Evolutionary conservation across 23 red algal genomes (phyloP), one percentile per base, ranked within the genome.

Genomic region (Chondrus crispus): DNA sequence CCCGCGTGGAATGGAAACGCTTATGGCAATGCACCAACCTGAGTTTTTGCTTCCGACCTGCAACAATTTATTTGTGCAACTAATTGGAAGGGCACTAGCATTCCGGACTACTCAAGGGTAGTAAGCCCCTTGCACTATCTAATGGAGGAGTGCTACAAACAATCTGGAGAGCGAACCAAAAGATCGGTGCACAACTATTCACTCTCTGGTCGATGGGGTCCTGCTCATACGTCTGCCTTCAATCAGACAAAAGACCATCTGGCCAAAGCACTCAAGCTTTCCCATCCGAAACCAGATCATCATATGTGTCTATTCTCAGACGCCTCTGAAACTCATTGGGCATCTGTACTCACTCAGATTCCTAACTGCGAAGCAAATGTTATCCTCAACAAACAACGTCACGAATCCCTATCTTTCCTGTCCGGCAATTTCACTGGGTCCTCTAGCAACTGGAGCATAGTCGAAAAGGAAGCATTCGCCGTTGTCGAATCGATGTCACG

Each of bases 281-380:
- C 82, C 40, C 62, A 68, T 37, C 82, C 82, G 3, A 69, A 86
- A 28, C 36, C 54, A 55, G 62, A 46, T n/a, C 40, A 68, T 29
- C 5, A 20, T 4, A 9, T 86, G 6, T 86, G 57, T 47, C 58
- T 86, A 18, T 86, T 86, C 36, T 51, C 82, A 16, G 82, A 86
- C 24, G 54, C 58, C 26, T 48, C 82, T 7, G 82, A 86, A 9
- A 46, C 62, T 9, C 82, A 86, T 16, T 70, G 82, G 54, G 14
- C 36, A 4, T 55, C 82, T 12, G 38, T 86, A 39, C 62, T 86
- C 11, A 86, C 54, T 12, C 82, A 86, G 46, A 37, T 86, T 20
- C 82, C 82, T 2, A 58, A 22, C 11, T 18, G 5, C 35, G 28
- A 84, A 62, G 47, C 47, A 2, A 30, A 13, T 10, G 2, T 16